A percentile compares a stretch with the other conserved stretches of the same genome.
Conservation (phyloP, 1,139 yeast genomes). For the Geotrichum carabidarum region DNA sequence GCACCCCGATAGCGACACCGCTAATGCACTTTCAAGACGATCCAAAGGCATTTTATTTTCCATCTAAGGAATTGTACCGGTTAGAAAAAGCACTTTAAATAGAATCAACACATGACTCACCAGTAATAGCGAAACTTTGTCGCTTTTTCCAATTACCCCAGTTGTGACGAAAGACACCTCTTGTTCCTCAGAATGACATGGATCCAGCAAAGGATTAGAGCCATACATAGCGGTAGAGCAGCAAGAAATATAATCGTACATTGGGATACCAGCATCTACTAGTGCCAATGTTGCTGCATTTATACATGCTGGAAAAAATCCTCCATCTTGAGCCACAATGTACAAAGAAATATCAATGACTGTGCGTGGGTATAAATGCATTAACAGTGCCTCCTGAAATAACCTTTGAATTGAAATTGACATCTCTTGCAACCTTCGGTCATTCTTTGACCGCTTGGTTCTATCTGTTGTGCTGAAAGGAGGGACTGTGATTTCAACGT, state of each 20-base stretch:
- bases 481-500: constrained; percentile 61
- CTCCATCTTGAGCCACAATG: constrained; percentile 88
- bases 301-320: constrained; percentile 69
- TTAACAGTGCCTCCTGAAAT: constrained; percentile 71
- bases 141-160: constrained; percentile 79
- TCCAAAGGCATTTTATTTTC: constrained; percentile 88
- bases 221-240: constrained; percentile 76
- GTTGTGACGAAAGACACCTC: constrained; percentile 78
- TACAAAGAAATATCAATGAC: constrained; percentile 67
- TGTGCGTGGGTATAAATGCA: constrained; percentile 77
- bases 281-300: constrained; percentile 89
- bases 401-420: constrained; percentile 70
- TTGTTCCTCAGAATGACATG: constrained; percentile 74
- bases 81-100: not conserved
- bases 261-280: constrained; percentile 91
- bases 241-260: constrained; percentile 85
- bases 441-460: constrained; percentile 48
- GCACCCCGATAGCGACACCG: constrained; percentile 87
- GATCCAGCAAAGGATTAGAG: constrained; percentile 67
- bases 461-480: constrained; percentile 79
- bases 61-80: constrained; percentile 31
- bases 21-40: constrained; percentile 65
- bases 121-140: constrained; percentile 65
- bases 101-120: not conserved
- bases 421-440: constrained; percentile 64